Conservation (phyloP, 768 basidiomycete species). For the Collybia mongolica region DNA sequence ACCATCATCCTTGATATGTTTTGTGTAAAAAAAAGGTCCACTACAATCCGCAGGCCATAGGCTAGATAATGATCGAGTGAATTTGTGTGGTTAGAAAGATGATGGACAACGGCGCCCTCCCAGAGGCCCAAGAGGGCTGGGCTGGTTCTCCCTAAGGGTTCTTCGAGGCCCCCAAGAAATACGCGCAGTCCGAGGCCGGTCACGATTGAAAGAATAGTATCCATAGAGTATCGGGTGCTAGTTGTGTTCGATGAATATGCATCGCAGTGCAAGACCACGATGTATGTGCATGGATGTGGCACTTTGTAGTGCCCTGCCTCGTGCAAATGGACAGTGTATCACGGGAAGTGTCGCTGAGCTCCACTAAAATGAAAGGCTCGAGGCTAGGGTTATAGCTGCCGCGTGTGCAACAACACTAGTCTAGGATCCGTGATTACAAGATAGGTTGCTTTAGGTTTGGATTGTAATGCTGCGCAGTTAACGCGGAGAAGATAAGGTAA, state of each 20-base stretch:
- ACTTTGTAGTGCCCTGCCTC: constrained; percentile 7
- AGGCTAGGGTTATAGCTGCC: background rate
- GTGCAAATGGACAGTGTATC: constrained; percentile 7
- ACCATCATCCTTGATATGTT: constrained; percentile 29
- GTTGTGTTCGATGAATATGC: constrained; percentile 6
- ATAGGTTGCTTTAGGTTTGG: too few relatives aligned
- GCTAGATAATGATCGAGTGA: constrained; percentile 39
- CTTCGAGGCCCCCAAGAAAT: constrained; percentile 25
- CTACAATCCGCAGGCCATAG: constrained; percentile 38
- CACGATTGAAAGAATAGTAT: constrained; percentile 37
- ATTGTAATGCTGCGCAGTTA: too few relatives aligned
- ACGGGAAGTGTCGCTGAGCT: constrained; percentile 4
- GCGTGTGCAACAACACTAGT: too few relatives aligned
- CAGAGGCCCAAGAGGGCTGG: constrained; percentile 52
- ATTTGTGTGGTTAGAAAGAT: constrained; percentile 26
- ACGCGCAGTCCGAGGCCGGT: constrained; percentile 42
- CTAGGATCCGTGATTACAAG: too few relatives aligned
- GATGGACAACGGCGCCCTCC: constrained; percentile 59
- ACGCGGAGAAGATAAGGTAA: too few relatives aligned
- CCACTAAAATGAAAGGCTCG: constrained; percentile 4
- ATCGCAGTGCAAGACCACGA: constrained; percentile 7
- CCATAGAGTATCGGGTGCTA: constrained; percentile 28
- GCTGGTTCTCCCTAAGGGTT: constrained; percentile 24
- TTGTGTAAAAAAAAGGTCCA: constrained; percentile 40
- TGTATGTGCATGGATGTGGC: background rate